These are phyloP conservation scores for Apiospora malaysiana DNA, from an alignment of 2,329 filamentous ascomycete species.

Conservation along the genomic window DNA sequence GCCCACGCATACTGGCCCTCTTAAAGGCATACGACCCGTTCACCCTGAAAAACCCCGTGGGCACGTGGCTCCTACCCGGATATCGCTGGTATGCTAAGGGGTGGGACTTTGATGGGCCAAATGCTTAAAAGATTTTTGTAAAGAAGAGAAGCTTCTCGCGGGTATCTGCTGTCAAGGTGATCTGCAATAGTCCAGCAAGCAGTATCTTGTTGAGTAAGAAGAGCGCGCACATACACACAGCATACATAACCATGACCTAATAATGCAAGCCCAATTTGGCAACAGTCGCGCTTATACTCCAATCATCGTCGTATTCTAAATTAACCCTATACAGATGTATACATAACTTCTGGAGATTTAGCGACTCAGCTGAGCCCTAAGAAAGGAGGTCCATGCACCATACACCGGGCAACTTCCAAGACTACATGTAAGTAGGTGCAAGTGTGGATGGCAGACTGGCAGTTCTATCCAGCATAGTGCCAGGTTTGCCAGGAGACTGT, in stretches of 20 bases:
- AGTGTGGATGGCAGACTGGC: background rate
- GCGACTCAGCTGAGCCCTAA: constrained; percentile 15
- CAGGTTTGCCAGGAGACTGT: background rate
- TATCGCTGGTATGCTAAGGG: background rate
- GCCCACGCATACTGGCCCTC: background rate
- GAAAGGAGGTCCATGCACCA: constrained; percentile 1
- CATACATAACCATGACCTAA: background rate
- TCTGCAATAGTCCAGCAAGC: background rate
- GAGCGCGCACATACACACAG: background rate
- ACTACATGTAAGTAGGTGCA: background rate
- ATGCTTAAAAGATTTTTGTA: constrained; percentile 13
- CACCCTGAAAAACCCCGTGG: constrained; percentile 2
- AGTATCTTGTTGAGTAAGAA: background rate
- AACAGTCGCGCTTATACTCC: constrained; percentile 8
- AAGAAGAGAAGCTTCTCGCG: constrained; percentile 7
- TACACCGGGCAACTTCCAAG: background rate
- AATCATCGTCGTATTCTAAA: background rate
- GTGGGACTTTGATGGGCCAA: constrained; percentile 4
- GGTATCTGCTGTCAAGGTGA: background rate
- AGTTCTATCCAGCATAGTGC: background rate
- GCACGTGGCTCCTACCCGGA: constrained; percentile 1
- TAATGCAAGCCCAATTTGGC: background rate
- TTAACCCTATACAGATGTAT: background rate
- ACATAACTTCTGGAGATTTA: constrained; percentile 6
- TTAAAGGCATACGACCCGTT: background rate